phyloP scores from a whole-genome alignment of 805 yeast species.

The Suhomyces canberraensis region DNA sequence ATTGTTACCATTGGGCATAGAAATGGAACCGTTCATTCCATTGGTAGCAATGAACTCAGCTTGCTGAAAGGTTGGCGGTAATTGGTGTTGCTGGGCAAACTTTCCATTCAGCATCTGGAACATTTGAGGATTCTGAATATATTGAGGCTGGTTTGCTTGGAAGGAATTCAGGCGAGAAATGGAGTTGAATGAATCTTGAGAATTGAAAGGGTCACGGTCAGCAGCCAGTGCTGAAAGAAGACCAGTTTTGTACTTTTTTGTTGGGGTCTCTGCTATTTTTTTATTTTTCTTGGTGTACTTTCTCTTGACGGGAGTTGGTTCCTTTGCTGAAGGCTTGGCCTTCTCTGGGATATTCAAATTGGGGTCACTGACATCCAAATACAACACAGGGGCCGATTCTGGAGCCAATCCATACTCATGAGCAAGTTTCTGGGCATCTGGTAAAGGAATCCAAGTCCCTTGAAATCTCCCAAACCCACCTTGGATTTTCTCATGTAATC shows the following conservation, averaged over 20 bases:
- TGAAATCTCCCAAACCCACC: constrained; percentile 98
- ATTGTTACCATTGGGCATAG: neutral
- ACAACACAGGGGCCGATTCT: constrained; percentile 41
- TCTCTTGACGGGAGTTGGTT: constrained; percentile 41
- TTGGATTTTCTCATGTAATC: constrained; percentile 87
- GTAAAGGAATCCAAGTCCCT: constrained; percentile 94
- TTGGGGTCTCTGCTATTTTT: constrained; percentile 56
- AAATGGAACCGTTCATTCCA: constrained; percentile 1
- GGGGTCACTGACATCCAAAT: constrained; percentile 35
- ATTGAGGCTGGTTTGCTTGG: constrained; percentile 41
- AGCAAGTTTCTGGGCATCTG: constrained; percentile 55
- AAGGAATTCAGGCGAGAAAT: constrained; percentile 12
- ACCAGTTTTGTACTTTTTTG: constrained; percentile 41
- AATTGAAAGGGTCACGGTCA: constrained; percentile 15
- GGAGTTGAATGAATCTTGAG: constrained; percentile 16
- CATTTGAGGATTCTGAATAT: constrained; percentile 47
- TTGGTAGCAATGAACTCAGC: constrained; percentile 18
- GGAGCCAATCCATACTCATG: constrained; percentile 37
- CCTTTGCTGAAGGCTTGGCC: constrained; percentile 31
- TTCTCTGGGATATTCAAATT: constrained; percentile 33
- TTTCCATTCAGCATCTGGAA: constrained; percentile 5
- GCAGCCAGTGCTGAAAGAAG: constrained; percentile 4
- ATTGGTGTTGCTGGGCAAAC: constrained; percentile 18
- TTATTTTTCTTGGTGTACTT: constrained; percentile 46
- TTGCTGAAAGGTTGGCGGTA: constrained; percentile 22